These are phyloP conservation scores for Neoascochyta sp. DNA, from an alignment of 2,329 filamentous ascomycete species.

Conservation along the genomic window DNA sequence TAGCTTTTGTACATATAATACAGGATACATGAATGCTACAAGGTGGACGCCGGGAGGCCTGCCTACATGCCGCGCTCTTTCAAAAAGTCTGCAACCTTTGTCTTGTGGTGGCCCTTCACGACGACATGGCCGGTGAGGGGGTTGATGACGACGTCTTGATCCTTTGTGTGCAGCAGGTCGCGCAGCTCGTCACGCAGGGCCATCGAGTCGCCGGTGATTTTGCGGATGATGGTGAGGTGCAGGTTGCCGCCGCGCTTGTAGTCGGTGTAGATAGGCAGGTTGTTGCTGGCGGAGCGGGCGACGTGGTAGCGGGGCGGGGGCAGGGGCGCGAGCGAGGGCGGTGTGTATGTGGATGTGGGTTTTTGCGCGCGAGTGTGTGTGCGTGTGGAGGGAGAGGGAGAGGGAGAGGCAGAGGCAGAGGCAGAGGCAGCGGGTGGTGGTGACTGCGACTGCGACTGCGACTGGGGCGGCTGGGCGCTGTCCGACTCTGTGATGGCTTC, in stretches of 20 bases:
- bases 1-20: no score
- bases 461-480: constrained; percentile 24
- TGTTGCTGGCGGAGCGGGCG: constrained; percentile 64
- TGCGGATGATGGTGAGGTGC: constrained; percentile 71
- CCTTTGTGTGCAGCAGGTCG: constrained; percentile 54
- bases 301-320: constrained; percentile 61
- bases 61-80: constrained; percentile 17
- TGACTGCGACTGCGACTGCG: constrained; percentile 18
- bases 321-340: constrained; percentile 9
- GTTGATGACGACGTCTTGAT: constrained; percentile 56
- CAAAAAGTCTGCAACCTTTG: constrained; percentile 12
- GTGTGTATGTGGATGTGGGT: constrained; percentile 7
- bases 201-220: constrained; percentile 68
- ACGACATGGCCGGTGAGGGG: constrained; percentile 65
- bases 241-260: constrained; percentile 72
- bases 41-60: no score
- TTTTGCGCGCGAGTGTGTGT: constrained; percentile 3
- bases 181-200: constrained; percentile 63
- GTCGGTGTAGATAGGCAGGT: constrained; percentile 73
- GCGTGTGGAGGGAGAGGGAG: constrained; percentile 6
- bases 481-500: constrained; percentile 35
- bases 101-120: constrained; percentile 27
- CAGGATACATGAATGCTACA: no score
- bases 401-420: constrained; percentile 1
- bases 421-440: constrained; percentile 8